These are phyloP conservation scores for Debaryomyces hansenii DNA, from an alignment of 805 yeast genomes.

Conservation along the genomic window DNA sequence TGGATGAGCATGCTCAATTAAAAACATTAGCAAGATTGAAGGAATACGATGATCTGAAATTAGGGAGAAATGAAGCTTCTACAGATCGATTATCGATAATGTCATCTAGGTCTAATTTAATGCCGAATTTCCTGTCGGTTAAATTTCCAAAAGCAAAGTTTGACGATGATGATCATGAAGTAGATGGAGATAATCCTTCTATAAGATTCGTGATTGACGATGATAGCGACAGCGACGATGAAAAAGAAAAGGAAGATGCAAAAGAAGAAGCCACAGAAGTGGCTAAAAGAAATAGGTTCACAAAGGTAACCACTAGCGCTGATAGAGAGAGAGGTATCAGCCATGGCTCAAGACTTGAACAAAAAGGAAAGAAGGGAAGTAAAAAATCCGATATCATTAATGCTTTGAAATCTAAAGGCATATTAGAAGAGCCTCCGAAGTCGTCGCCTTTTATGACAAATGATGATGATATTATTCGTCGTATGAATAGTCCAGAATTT, in stretches of 20 bases:
- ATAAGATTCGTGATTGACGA: constrained; percentile 57
- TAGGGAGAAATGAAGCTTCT: constrained; percentile 1
- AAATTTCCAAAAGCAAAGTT: constrained; percentile 69
- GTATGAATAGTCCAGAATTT: constrained; percentile 34
- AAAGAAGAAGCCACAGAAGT: constrained; percentile 8
- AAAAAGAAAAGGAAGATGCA: constrained; percentile 11
- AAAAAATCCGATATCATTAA: not conserved
- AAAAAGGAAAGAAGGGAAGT: not conserved
- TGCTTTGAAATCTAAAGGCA: not conserved
- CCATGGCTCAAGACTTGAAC: not conserved
- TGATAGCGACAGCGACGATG: constrained; percentile 10
- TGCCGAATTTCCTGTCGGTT: constrained; percentile 70
- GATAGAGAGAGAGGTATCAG: not conserved
- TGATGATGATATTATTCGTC: constrained; percentile 35
- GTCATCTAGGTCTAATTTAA: constrained; percentile 37
- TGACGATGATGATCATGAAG: constrained; percentile 59
- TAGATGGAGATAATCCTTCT: constrained; percentile 56
- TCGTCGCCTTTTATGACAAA: constrained; percentile 39
- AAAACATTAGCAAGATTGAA: no score
- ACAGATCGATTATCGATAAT: constrained; percentile 31
- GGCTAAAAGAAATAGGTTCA: constrained; percentile 7
- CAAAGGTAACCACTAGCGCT: not conserved
- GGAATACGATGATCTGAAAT: not conserved
- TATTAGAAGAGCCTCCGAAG: constrained; percentile 10
- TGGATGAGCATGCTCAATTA: not conserved